These are phyloP conservation scores for Graphilbum ipis-grandicollis DNA, from an alignment of 2,329 filamentous ascomycete species.

Conservation along the genomic window DNA sequence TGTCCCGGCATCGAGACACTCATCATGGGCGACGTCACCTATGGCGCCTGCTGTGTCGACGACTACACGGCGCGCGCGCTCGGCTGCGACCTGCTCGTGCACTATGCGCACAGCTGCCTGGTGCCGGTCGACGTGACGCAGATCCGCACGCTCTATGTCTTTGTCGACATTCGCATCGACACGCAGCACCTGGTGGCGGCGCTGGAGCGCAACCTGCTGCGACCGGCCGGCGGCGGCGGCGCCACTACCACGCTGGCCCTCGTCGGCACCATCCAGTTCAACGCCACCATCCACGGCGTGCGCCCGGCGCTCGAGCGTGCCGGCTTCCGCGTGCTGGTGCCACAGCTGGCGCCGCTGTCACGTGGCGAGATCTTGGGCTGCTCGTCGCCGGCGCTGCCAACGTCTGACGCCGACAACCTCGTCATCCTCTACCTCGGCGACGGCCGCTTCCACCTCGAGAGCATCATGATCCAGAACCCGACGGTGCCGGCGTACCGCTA, in stretches of 20 bases:
- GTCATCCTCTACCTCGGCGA: constrained; percentile 80
- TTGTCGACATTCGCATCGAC: constrained; percentile 95
- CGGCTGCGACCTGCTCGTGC: constrained; percentile 83
- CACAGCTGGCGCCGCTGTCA: constrained; percentile 81
- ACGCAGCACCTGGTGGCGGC: constrained; percentile 72
- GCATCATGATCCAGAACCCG: constrained; percentile 98
- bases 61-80: constrained; percentile 92
- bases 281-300: constrained; percentile 83
- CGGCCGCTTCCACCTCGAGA: constrained; percentile 89
- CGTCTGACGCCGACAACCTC: constrained; percentile 25
- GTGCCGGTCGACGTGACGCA: constrained; percentile 93
- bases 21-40: constrained; percentile 98
- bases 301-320: constrained; percentile 60
- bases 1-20: constrained; percentile 81
- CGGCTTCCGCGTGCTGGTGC: constrained; percentile 72
- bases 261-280: constrained; percentile 97
- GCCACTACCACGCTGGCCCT: constrained; percentile 65
- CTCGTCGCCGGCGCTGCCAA: constrained; percentile 50
- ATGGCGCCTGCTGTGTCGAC: constrained; percentile 96
- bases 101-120: constrained; percentile 93
- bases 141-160: constrained; percentile 95
- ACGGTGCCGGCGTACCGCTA: constrained; percentile 82
- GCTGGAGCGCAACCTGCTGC: constrained; percentile 66
- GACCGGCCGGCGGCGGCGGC: constrained; percentile 12
- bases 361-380: constrained; percentile 97